Evolutionary conservation across 805 yeast genomes (phyloP).

Genomic region (Saturnispora dispora): DNA sequence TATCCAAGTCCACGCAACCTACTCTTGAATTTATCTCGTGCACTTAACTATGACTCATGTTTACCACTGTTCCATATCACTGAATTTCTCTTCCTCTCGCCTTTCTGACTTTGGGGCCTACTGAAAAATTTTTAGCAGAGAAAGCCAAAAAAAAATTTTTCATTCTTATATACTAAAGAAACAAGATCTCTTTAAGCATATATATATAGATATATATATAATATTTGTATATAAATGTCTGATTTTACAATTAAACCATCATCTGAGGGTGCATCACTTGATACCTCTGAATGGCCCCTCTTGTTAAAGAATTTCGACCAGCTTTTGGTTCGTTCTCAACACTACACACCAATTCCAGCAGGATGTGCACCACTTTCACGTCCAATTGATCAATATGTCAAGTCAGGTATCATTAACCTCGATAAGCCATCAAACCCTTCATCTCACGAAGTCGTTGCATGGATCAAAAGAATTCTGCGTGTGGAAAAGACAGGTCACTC

Average conservation of each 20-base stretch:
- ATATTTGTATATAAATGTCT: conserved; percentile 20
- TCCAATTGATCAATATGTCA: conserved; percentile 80
- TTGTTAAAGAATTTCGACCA: conserved; percentile 90
- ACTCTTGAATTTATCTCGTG: neutral
- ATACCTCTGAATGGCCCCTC: conserved; percentile 93
- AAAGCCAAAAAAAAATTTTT: neutral
- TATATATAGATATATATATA: too few species aligned
- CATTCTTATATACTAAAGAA: neutral
- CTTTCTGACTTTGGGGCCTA: neutral
- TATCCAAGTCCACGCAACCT: too few species aligned
- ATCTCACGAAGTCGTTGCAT: conserved; percentile 98
- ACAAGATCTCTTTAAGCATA: neutral
- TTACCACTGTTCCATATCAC: neutral
- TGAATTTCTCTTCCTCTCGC: neutral
- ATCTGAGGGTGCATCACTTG: conserved; percentile 63
- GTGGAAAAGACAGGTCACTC: conserved; percentile 98
- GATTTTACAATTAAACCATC: conserved; percentile 81
- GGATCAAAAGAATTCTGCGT: conserved; percentile 94
- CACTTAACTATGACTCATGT: neutral
- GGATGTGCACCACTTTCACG: conserved; percentile 93
- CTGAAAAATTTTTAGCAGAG: neutral
- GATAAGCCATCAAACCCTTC: conserved; percentile 98
- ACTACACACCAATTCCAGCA: conserved; percentile 93
- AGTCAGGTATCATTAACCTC: conserved; percentile 93
- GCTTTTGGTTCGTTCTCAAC: conserved; percentile 89